A percentile compares a stretch with the other conserved stretches of the same genome.
phyloP scores from a whole-genome alignment of 176 grass and related monocot species.

The Aegilops tauschii region DNA sequence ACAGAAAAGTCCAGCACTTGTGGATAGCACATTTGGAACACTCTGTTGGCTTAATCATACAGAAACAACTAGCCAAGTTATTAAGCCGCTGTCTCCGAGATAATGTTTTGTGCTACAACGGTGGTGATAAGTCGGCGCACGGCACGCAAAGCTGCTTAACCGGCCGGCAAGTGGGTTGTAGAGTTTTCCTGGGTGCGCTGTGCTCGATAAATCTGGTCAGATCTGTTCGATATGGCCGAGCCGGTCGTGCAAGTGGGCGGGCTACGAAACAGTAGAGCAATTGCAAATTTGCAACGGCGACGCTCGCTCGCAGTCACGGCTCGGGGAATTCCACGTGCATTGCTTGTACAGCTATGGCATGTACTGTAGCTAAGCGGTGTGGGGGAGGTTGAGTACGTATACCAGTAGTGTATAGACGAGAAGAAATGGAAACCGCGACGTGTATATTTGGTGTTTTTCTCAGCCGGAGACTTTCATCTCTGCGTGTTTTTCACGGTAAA shows the following conservation, averaged over 20 bases:
- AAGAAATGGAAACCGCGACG: not conserved
- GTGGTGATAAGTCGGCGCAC: conserved; percentile 26
- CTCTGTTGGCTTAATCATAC: no score
- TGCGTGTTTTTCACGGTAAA: not conserved
- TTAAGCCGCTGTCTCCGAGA: not conserved
- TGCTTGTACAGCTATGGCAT: not conserved
- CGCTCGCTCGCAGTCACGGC: not conserved
- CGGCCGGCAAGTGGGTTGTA: conserved; percentile 19
- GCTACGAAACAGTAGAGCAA: conserved; percentile 28
- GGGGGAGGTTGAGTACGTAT: not conserved
- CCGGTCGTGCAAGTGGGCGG: conserved; percentile 7
- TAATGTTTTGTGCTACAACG: conserved; percentile 3
- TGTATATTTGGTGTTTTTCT: not conserved
- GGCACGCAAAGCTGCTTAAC: not conserved
- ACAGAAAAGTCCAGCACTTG: conserved; percentile 19
- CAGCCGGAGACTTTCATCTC: not conserved
- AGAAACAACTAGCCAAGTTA: not conserved
- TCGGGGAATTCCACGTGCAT: not conserved
- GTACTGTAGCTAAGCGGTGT: not conserved
- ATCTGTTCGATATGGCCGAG: not conserved
- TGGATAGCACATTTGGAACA: no score
- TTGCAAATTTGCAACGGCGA: conserved; percentile 12
- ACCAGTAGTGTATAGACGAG: not conserved
- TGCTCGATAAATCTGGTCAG: conserved; percentile 13
- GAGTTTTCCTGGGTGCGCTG: not conserved